A percentile compares a stretch with the other conserved stretches of the same genome.
phyloP scores from a whole-genome alignment of 1,139 yeast species.

The Debaryomycetaceae sp. region DNA sequence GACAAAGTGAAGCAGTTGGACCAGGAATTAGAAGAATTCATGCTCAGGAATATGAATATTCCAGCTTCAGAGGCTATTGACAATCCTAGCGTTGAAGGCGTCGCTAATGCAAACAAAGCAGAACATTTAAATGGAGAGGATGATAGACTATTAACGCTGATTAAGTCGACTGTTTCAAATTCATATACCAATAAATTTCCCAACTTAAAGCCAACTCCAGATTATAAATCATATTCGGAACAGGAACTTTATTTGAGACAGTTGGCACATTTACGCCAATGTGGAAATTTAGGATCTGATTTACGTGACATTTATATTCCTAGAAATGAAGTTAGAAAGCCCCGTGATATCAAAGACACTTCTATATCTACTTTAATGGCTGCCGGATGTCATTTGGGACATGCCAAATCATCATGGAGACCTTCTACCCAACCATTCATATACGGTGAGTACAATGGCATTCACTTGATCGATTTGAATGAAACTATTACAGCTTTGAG shows the following conservation, averaged over 20 bases:
- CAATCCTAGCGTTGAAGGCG: conserved; percentile 35
- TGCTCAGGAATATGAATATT: conserved; percentile 32
- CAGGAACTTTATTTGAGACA: conserved; percentile 80
- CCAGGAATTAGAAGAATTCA: conserved; percentile 41
- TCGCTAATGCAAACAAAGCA: neutral
- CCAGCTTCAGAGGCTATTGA: conserved; percentile 28
- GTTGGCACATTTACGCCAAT: conserved; percentile 46
- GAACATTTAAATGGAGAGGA: conserved; percentile 5
- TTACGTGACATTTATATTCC: conserved; percentile 66
- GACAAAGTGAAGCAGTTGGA: conserved; percentile 40
- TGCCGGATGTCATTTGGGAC: conserved; percentile 95
- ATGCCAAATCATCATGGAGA: conserved; percentile 74
- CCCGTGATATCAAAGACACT: conserved; percentile 54
- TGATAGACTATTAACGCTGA: conserved; percentile 12
- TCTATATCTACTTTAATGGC: conserved; percentile 73
- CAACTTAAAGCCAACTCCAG: conserved; percentile 42
- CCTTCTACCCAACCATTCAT: conserved; percentile 86
- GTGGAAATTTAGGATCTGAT: conserved; percentile 62
- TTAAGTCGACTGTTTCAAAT: conserved; percentile 30
- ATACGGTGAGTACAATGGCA: conserved; percentile 83
- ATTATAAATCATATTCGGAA: conserved; percentile 53
- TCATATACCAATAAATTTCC: conserved; percentile 34
- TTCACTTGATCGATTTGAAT: conserved; percentile 86
- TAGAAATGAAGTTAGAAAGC: conserved; percentile 59
- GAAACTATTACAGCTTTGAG: conserved; percentile 73